These are phyloP conservation scores for Globisporangium iwayamae DNA, from an alignment of 352 stramenopile species.

Conservation along the genomic window DNA sequence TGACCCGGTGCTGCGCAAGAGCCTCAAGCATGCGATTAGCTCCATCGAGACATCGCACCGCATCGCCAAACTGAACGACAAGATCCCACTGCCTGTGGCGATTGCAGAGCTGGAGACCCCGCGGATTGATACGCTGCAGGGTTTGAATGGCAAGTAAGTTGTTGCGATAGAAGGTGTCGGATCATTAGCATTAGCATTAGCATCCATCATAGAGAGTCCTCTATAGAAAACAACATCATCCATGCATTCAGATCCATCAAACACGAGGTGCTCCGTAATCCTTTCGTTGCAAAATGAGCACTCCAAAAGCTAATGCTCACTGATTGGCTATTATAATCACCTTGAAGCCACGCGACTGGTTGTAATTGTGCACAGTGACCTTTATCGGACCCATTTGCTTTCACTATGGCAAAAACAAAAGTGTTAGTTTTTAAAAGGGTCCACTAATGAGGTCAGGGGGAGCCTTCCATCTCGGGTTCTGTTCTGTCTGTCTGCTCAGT, in stretches of 20 bases:
- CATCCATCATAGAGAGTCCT: constrained; percentile 4
- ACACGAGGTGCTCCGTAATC: background rate
- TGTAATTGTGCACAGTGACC: background rate
- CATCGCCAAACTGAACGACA: constrained; percentile 61
- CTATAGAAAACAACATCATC: background rate
- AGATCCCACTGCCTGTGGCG: constrained; percentile 44
- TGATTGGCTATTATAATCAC: background rate
- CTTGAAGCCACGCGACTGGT: background rate
- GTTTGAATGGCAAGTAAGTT: background rate
- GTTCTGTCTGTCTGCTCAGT: background rate
- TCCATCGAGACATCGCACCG: constrained; percentile 76
- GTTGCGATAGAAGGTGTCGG: background rate
- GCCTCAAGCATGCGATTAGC: constrained; percentile 72
- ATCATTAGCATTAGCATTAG: background rate
- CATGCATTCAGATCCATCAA: background rate
- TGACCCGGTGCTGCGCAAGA: constrained; percentile 42
- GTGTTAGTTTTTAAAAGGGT: background rate
- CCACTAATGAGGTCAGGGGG: background rate
- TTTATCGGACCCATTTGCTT: background rate
- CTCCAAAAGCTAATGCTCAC: background rate
- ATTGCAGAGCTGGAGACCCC: constrained; percentile 43
- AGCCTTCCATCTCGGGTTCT: background rate
- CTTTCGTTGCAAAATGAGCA: background rate
- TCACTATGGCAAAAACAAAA: background rate
- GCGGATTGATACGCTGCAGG: constrained; percentile 22